Evolutionary conservation across 768 basidiomycete genomes (phyloP).

Genomic region (Rubroboletus pulcherrimus): DNA sequence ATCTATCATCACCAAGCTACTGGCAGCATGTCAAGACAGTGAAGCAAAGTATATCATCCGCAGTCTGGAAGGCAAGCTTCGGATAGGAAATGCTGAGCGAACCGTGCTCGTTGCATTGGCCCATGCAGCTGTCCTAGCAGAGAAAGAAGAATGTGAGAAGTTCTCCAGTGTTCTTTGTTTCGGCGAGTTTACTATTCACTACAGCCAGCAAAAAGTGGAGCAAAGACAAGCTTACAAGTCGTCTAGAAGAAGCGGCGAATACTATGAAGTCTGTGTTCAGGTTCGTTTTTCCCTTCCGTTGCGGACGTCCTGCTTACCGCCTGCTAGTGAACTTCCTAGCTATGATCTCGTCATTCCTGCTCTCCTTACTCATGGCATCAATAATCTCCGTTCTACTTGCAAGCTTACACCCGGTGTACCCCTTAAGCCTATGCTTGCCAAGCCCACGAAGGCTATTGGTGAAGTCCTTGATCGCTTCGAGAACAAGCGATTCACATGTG

Average conservation of each 20-base stretch:
- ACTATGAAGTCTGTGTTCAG: slow-evolving; percentile 91
- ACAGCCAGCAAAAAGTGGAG: slow-evolving; percentile 71
- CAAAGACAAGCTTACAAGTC: slow-evolving; percentile 64
- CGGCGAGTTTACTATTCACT: neutral
- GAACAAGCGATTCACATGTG: slow-evolving; percentile 92
- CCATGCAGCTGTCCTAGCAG: slow-evolving; percentile 82
- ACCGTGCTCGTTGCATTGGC: slow-evolving; percentile 94
- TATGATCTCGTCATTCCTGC: slow-evolving; percentile 94
- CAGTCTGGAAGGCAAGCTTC: slow-evolving; percentile 92
- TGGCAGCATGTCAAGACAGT: slow-evolving; percentile 85
- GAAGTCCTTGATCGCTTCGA: slow-evolving; percentile 98
- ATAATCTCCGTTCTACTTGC: slow-evolving; percentile 66
- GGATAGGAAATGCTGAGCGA: slow-evolving; percentile 95
- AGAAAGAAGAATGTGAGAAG: slow-evolving; percentile 56
- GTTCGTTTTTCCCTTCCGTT: slow-evolving; percentile 37
- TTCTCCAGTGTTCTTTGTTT: neutral
- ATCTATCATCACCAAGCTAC: slow-evolving; percentile 87
- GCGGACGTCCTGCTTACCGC: slow-evolving; percentile 1
- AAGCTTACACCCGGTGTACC: slow-evolving; percentile 95
- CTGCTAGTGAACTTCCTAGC: slow-evolving; percentile 77
- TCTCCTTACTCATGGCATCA: slow-evolving; percentile 74
- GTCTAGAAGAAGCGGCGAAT: slow-evolving; percentile 72
- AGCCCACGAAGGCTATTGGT: slow-evolving; percentile 97
- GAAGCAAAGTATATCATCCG: slow-evolving; percentile 98
- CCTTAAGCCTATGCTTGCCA: slow-evolving; percentile 97